These are phyloP conservation scores for Sporothrix humicola DNA, from an alignment of 2,329 filamentous ascomycete species.

Conservation along the genomic window DNA sequence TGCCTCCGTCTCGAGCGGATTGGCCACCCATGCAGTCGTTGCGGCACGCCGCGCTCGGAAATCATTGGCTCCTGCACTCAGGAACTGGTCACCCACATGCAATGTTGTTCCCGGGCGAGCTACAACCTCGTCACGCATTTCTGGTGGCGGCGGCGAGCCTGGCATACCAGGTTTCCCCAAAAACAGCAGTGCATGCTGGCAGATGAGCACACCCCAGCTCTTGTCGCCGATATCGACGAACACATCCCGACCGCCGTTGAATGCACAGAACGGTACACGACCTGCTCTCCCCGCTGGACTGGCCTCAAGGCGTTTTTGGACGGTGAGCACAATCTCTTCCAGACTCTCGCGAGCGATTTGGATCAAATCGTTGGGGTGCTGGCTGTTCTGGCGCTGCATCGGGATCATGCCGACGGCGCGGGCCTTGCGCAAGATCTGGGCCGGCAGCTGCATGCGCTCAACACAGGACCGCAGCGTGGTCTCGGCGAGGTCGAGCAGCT, in stretches of 20 bases:
- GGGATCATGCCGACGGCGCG: slow-evolving; percentile 81
- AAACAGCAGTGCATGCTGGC: slow-evolving; percentile 59
- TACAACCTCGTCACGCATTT: slow-evolving; percentile 1
- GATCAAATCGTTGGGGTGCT: slow-evolving; percentile 20
- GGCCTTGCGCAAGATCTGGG: slow-evolving; percentile 83
- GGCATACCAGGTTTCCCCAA: slow-evolving; percentile 60
- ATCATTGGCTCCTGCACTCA: slow-evolving; percentile 94
- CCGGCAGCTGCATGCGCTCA: slow-evolving; percentile 77
- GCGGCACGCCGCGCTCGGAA: slow-evolving; percentile 93
- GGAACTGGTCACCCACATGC: slow-evolving; percentile 95
- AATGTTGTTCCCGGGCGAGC: slow-evolving; percentile 60
- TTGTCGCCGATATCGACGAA: slow-evolving; percentile 99
- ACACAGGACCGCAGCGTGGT: slow-evolving; percentile 82
- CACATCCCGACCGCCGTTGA: slow-evolving; percentile 96
- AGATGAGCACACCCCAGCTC: slow-evolving; percentile 90
- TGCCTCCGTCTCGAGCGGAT: slow-evolving; percentile 85
- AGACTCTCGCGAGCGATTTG: slow-evolving; percentile 85
- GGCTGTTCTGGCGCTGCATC: neutral
- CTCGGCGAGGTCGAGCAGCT: slow-evolving; percentile 89
- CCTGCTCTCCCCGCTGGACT: slow-evolving; percentile 65
- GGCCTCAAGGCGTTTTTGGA: slow-evolving; percentile 89
- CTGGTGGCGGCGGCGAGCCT: slow-evolving; percentile 15
- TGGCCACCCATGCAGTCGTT: slow-evolving; percentile 97
- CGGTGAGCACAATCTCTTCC: slow-evolving; percentile 93
- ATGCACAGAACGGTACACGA: slow-evolving; percentile 87